Evolutionary conservation across 352 stramenopile genomes (phyloP).

Genomic region (Pythium inflatum): DNA sequence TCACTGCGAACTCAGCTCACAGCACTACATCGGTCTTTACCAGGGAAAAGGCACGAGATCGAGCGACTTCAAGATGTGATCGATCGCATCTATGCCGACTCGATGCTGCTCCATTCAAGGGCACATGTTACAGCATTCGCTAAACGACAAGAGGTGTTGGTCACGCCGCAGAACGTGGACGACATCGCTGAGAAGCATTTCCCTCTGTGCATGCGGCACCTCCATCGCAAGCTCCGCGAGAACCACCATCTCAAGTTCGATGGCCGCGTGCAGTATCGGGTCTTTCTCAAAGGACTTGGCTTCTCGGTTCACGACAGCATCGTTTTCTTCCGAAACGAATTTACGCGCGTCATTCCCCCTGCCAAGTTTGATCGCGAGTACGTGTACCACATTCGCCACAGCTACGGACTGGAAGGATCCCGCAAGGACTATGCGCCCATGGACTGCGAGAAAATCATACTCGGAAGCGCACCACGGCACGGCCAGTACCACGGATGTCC

Average conservation of each 20-base stretch:
- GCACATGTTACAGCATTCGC: too few species aligned
- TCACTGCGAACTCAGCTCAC: conserved; percentile 48
- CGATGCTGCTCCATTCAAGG: conserved; percentile 39
- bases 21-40: conserved; percentile 50
- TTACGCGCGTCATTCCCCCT: conserved; percentile 56
- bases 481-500: conserved; percentile 84
- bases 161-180: conserved; percentile 87
- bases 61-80: conserved; percentile 47
- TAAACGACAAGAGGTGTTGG: too few species aligned
- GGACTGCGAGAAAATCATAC: conserved; percentile 64
- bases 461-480: conserved; percentile 43
- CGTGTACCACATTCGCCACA: conserved; percentile 87
- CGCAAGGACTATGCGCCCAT: conserved; percentile 72
- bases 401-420: conserved; percentile 80
- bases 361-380: conserved; percentile 86
- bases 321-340: conserved; percentile 77
- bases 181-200: conserved; percentile 55
- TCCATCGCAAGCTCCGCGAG: conserved; percentile 72
- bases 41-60: conserved; percentile 40
- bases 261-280: conserved; percentile 77
- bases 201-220: conserved; percentile 79
- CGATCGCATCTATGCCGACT: conserved; percentile 40
- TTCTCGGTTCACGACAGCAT: conserved; percentile 80
- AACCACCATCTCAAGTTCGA: conserved; percentile 89
- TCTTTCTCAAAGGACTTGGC: conserved; percentile 86